phyloP scores from a whole-genome alignment of 306 rosid species.

The Malus domestica region DNA sequence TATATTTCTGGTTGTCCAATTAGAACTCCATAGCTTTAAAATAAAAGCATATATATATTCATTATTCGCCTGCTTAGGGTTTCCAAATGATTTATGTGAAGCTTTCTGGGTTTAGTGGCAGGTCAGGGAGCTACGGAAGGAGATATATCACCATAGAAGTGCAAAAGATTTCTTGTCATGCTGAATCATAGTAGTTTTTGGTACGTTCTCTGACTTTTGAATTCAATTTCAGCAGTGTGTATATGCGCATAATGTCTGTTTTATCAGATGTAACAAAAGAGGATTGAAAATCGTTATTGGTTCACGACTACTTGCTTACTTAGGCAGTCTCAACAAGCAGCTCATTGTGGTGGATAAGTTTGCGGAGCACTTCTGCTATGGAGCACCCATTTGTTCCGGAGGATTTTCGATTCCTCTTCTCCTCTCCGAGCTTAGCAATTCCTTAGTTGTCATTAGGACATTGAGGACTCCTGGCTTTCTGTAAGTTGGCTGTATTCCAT shows the following conservation, averaged over 20 bases:
- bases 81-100: conserved; percentile 34
- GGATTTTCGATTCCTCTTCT: conserved; percentile 25
- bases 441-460: conserved; percentile 19
- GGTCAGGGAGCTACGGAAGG: conserved; percentile 45
- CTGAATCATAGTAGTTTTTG: conserved; percentile 25
- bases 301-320: conserved; percentile 20
- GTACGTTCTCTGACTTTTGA: conserved; percentile 35
- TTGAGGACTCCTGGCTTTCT: conserved; percentile 14
- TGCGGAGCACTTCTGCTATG: conserved; percentile 27
- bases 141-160: conserved; percentile 33
- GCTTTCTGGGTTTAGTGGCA: conserved; percentile 50
- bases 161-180: conserved; percentile 24
- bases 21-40: conserved; percentile 11
- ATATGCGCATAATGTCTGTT: conserved; percentile 1
- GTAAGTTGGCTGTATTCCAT: conserved; percentile 18
- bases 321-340: conserved; percentile 34
- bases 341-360: conserved; percentile 26
- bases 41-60: conserved; percentile 14
- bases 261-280: conserved; percentile 19
- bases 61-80: conserved; percentile 10
- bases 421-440: conserved; percentile 19
- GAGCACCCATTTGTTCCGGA: conserved; percentile 21
- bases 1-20: neutral
- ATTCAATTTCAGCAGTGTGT: conserved; percentile 24
- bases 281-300: conserved; percentile 23